Conservation (phyloP, 1,284 basidiomycete genomes). For the Naganishia sp. region DNA sequence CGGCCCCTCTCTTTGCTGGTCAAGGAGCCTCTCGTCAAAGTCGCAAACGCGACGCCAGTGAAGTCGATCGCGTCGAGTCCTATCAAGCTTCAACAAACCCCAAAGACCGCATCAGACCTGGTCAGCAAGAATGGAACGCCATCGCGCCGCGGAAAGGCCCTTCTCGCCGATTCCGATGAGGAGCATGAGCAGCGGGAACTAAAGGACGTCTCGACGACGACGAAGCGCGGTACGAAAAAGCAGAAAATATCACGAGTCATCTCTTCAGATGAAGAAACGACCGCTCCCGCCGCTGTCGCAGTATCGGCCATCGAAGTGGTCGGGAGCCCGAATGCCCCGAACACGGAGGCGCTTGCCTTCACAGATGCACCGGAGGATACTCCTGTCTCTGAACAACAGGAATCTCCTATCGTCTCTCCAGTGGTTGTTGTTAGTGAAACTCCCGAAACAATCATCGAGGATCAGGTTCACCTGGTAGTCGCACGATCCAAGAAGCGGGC, state of each 20-base stretch:
- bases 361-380: slow-evolving; percentile 11
- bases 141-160: neutral
- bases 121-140: neutral
- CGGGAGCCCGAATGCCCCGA: too few relatives aligned
- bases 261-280: slow-evolving; percentile 21
- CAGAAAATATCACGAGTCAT: slow-evolving; percentile 15
- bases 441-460: slow-evolving; percentile 30
- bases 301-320: neutral
- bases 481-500: slow-evolving; percentile 6
- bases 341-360: slow-evolving; percentile 13
- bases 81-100: neutral
- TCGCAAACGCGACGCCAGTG: neutral
- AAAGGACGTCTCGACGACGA: neutral
- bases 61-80: neutral
- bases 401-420: neutral
- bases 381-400: neutral
- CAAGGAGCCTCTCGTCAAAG: slow-evolving; percentile 2
- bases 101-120: neutral
- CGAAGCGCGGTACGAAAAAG: slow-evolving; percentile 3
- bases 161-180: neutral
- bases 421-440: slow-evolving; percentile 27
- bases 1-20: slow-evolving; percentile 3
- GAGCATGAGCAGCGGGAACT: too few relatives aligned
- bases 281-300: slow-evolving; percentile 1
- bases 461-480: neutral